Conservation (phyloP, 129 eudicot genomes). For the Ambrosia artemisiifolia region DNA sequence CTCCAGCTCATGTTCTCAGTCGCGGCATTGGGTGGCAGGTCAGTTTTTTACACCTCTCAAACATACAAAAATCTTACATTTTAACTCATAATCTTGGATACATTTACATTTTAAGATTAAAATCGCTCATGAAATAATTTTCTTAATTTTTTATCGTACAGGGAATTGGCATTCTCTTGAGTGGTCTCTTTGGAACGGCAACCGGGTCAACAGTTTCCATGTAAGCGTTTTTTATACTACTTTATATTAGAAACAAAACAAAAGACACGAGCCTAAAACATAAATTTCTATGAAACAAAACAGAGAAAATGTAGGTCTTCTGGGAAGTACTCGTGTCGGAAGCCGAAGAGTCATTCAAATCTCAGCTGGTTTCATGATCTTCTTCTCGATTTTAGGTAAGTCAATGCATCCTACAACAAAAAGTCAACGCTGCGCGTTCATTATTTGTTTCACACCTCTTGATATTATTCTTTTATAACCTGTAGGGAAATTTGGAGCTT, state of each 20-base stretch:
- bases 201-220: slow-evolving; percentile 94
- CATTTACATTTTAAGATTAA: neutral
- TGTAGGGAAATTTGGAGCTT: slow-evolving; percentile 92
- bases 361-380: slow-evolving; percentile 98
- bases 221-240: slow-evolving; percentile 43
- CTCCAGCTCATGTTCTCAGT: slow-evolving; percentile 99
- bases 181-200: slow-evolving; percentile 88
- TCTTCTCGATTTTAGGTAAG: slow-evolving; percentile 90
- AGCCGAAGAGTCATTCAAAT: slow-evolving; percentile 76
- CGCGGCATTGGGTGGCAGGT: slow-evolving; percentile 99
- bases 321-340: slow-evolving; percentile 99
- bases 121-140: neutral
- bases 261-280: neutral
- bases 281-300: slow-evolving; percentile 1
- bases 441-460: neutral
- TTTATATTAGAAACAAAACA: neutral
- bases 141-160: slow-evolving; percentile 5
- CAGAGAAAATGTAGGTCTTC: slow-evolving; percentile 95
- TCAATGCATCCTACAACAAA: neutral
- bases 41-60: slow-evolving; percentile 12
- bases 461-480: neutral
- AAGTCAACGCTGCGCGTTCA: slow-evolving; percentile 5
- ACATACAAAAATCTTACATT: neutral
- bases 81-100: slow-evolving; percentile 3
- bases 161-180: slow-evolving; percentile 91